phyloP scores from a whole-genome alignment of 2,329 filamentous ascomycete genomes.

The Botryotinia calthae region DNA sequence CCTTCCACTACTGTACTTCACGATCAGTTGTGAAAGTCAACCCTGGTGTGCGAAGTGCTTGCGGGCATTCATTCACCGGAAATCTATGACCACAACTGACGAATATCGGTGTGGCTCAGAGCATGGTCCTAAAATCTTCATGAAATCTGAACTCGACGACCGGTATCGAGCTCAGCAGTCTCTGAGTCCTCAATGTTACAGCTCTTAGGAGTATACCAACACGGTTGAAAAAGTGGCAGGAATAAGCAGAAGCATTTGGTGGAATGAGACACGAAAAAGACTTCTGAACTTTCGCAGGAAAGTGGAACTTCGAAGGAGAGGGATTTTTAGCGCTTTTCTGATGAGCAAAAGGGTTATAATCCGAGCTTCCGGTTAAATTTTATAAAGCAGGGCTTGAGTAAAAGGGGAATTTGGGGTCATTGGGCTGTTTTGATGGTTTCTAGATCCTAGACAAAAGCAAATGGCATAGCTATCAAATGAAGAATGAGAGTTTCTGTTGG shows the following conservation, averaged over 20 bases:
- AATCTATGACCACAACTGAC: not conserved
- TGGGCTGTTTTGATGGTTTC: not conserved
- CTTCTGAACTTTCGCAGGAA: too few relatives aligned
- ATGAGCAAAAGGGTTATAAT: too few relatives aligned
- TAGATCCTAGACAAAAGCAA: not conserved
- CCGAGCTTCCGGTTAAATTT: not conserved
- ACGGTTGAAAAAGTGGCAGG: not conserved
- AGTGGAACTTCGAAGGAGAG: too few relatives aligned
- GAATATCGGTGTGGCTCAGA: not conserved
- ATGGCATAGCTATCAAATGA: not conserved
- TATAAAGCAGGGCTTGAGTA: not conserved
- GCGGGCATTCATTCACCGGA: too few relatives aligned
- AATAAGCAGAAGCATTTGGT: not conserved
- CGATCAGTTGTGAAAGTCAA: not conserved
- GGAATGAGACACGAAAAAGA: not conserved
- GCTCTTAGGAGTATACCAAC: not conserved
- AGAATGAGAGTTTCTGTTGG: not conserved
- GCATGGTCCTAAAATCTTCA: not conserved
- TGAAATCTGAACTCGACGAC: not conserved
- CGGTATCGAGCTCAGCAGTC: not conserved
- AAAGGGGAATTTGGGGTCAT: not conserved
- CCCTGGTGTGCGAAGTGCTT: not conserved
- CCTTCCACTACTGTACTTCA: not conserved
- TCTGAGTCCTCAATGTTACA: fast-evolving
- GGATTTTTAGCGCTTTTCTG: too few relatives aligned